Conservation (phyloP, 805 yeast species). For the Starmerella bombicola region DNA sequence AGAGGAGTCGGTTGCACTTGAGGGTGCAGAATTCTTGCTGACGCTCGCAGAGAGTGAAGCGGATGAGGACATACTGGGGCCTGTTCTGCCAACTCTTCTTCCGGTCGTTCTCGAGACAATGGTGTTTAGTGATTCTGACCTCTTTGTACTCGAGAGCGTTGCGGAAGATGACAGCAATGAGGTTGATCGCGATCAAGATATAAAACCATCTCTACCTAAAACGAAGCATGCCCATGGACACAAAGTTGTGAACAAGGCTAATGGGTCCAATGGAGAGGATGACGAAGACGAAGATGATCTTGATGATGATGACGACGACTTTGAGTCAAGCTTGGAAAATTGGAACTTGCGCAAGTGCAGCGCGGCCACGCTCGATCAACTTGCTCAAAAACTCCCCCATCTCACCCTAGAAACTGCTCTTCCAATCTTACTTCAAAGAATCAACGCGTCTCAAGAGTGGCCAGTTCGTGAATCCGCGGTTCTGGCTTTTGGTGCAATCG, state of each 20-base stretch:
- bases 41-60: conserved; percentile 54
- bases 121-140: conserved; percentile 79
- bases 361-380: conserved; percentile 79
- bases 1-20: conserved; percentile 69
- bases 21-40: conserved; percentile 84
- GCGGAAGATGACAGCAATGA: conserved; percentile 68
- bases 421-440: conserved; percentile 62
- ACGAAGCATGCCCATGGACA: conserved; percentile 39
- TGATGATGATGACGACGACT: conserved; percentile 64
- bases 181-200: conserved; percentile 79
- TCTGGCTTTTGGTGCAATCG: conserved; percentile 87
- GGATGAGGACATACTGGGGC: conserved; percentile 42
- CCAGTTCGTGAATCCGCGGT: conserved; percentile 86
- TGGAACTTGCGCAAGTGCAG: conserved; percentile 92
- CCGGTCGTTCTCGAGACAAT: conserved; percentile 69
- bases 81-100: conserved; percentile 49
- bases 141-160: conserved; percentile 46
- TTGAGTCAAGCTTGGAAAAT: conserved; percentile 51
- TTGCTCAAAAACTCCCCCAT: conserved; percentile 56
- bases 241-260: conserved; percentile 5
- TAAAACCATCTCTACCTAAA: conserved; percentile 68
- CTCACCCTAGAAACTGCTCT: conserved; percentile 54
- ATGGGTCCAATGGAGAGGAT: conserved; percentile 28
- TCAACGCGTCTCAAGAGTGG: conserved; percentile 59
- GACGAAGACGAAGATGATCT: conserved; percentile 51